Base-by-base conservation (phyloP, 176 grass and related monocot genomes). In the Bothriochloa decipiens region DNA sequence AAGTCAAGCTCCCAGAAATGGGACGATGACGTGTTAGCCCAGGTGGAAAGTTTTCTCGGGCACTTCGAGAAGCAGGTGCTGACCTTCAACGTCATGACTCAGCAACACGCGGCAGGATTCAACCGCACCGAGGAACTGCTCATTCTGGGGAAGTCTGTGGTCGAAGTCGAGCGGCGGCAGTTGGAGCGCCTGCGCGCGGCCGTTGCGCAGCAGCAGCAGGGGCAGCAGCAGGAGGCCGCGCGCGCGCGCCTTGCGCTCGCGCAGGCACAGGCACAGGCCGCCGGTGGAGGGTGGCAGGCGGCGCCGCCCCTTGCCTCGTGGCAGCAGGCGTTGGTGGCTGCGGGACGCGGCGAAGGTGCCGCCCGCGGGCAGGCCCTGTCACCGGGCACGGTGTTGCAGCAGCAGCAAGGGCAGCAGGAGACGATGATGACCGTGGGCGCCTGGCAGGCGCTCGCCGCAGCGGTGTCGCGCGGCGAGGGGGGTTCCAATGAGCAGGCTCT, bases 51-150 rank as follows among this genome's bases (percentile, higher is more conserved):
- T 33, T 16, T 77, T 1, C 0, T 61, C 17, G 49, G 2, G 8
- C 14, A 70, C n/a, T 85, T 85, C 71, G 83, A 89, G 83, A 89
- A 89, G 87, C 87, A 71, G 49, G 71, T 89, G 87, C 29, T 76
- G 62, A 15, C 12, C 71, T 85, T 89, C 52, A 89, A 89, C 71
- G 9, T 85, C 50, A 20, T 63, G 8, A 22, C 13, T 63, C 77
- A 35, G 50, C 11, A 43, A 78, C 83, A 41, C 39, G 65, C 27
- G 6, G 72, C 68, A 22, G 86, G 86, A 11, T 6, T 15, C 25
- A 16, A 5, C 63, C 79, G 65, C 41, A 28, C 2, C 72, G 87
- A 85, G 83, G 82, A 85, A 53, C 37, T 7, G 5, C 41, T 81
- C 52, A 18, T 76, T 25, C 17, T 82, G 63, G 71, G 65, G 78